Evolutionary conservation across 805 yeast genomes (phyloP).

Genomic region (Ogataea methylovora): DNA sequence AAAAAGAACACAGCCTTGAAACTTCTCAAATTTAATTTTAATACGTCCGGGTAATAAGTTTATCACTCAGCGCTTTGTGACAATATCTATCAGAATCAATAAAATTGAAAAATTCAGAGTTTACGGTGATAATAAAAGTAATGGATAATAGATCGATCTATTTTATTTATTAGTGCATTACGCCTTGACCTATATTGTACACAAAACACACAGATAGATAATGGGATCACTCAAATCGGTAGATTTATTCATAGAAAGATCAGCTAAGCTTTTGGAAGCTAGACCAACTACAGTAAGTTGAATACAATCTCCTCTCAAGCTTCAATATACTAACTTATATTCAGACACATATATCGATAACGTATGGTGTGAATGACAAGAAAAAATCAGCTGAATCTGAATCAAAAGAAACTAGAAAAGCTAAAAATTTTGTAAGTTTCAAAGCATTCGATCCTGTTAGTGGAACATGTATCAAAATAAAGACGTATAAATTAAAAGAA

Average conservation of each 20-base stretch:
- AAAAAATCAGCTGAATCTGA: background rate
- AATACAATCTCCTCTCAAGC: background rate
- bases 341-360: conserved; percentile 5
- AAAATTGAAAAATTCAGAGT: too few relatives aligned
- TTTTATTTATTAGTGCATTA: too few relatives aligned
- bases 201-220: too few relatives aligned
- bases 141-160: too few relatives aligned
- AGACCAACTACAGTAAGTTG: conserved; percentile 6
- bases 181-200: too few relatives aligned
- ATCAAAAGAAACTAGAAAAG: background rate
- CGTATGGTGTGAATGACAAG: conserved; percentile 3
- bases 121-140: too few relatives aligned
- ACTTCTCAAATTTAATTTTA: too few relatives aligned
- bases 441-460: conserved; percentile 59
- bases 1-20: too few relatives aligned
- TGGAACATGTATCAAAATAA: conserved; percentile 53
- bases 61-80: too few relatives aligned
- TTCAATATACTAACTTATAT: background rate
- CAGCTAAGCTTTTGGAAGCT: conserved; percentile 5
- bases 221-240: conserved; percentile 3
- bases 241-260: conserved; percentile 6
- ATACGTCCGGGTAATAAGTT: too few relatives aligned
- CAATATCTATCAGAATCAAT: too few relatives aligned
- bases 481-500: conserved; percentile 61
- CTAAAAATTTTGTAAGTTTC: conserved; percentile 22